These are phyloP conservation scores for Hymenoscyphus fraxineus DNA, from an alignment of 2,329 filamentous ascomycete species.

Conservation along the genomic window DNA sequence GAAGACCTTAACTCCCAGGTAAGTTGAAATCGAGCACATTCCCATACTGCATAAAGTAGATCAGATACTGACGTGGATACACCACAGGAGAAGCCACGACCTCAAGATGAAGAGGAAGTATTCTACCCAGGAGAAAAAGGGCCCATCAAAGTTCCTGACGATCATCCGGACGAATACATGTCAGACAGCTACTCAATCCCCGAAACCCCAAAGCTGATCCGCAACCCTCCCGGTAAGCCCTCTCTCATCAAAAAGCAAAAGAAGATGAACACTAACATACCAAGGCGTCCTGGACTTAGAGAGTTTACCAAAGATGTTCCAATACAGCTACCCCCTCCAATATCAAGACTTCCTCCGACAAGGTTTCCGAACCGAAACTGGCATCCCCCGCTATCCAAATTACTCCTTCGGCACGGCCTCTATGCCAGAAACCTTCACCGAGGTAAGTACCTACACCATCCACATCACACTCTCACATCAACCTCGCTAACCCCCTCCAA, in stretches of 20 bases:
- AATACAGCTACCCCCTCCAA: constrained; percentile 10
- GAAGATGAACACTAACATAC: not conserved
- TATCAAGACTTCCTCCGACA: not conserved
- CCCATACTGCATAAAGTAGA: not conserved
- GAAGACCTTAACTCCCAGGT: not conserved
- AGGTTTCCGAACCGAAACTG: not conserved
- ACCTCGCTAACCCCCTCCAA: not conserved
- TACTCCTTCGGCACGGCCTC: constrained; percentile 7
- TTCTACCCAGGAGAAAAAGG: not conserved
- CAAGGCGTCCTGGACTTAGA: constrained; percentile 9
- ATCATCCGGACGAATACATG: not conserved
- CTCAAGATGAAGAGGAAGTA: not conserved
- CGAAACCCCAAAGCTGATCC: not conserved
- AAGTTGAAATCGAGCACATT: not conserved
- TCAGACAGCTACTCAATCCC: not conserved
- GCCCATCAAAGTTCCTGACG: not conserved
- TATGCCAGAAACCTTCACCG: constrained; percentile 13
- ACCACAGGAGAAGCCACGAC: not conserved
- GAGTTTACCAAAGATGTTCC: constrained; percentile 9
- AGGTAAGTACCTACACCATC: constrained; percentile 8
- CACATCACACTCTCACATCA: not conserved
- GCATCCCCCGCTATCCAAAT: not conserved
- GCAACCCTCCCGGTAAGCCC: not conserved
- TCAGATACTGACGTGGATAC: not conserved
- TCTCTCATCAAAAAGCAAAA: not conserved